Evolutionary conservation across 2,329 filamentous ascomycete species (phyloP).

Genomic region (Hymenoscyphus fructigenus): DNA sequence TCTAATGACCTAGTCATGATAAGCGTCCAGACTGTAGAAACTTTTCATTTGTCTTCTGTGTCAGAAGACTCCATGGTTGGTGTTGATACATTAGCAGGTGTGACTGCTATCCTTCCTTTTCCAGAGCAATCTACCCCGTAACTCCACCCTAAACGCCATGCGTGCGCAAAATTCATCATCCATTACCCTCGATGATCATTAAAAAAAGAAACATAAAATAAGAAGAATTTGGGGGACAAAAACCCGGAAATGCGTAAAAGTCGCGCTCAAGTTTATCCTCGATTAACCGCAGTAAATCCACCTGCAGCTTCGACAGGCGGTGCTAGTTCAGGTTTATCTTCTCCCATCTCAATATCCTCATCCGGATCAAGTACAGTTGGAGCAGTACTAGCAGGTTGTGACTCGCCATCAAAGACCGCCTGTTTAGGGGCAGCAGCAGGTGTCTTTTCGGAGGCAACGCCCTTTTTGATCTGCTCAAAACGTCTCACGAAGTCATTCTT

Average conservation of each 20-base stretch:
- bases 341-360: slow-evolving; percentile 38
- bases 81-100: not conserved
- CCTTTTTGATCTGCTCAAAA: slow-evolving; percentile 35
- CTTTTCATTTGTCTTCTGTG: not conserved
- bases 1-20: not conserved
- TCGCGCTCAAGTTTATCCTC: slow-evolving; percentile 8
- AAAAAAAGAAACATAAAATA: not conserved
- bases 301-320: slow-evolving; percentile 16
- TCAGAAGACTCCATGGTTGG: not conserved
- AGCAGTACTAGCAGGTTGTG: slow-evolving; percentile 15
- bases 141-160: not conserved
- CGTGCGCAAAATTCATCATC: not conserved
- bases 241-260: not conserved
- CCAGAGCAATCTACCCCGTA: not conserved
- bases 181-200: not conserved
- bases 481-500: slow-evolving; percentile 25
- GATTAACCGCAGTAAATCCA: slow-evolving; percentile 37
- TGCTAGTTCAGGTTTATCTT: slow-evolving; percentile 36
- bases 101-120: not conserved
- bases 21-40: not conserved
- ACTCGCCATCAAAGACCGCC: slow-evolving; percentile 22
- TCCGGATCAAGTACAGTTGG: slow-evolving; percentile 26
- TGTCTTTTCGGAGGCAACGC: slow-evolving; percentile 25
- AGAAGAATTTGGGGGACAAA: not conserved
- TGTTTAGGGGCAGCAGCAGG: slow-evolving; percentile 25